Evolutionary conservation across 1,139 yeast genomes (phyloP).

Genomic region (Ogataea hybrid): DNA sequence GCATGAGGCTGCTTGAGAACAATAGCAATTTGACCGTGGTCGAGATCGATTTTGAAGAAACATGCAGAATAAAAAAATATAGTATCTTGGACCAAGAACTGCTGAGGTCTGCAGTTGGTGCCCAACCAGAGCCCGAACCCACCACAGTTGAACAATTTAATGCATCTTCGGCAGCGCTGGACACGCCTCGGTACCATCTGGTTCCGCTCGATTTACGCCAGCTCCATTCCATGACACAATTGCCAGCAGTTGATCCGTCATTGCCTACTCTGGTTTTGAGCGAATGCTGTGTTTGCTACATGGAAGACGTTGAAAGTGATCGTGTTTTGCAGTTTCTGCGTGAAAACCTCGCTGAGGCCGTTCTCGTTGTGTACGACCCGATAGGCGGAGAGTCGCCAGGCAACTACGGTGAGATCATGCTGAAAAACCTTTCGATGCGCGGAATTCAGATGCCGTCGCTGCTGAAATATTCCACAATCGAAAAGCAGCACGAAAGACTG

Average conservation of each 20-base stretch:
- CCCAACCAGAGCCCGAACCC: constrained; percentile 14
- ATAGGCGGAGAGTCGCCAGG: constrained; percentile 46
- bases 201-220: constrained; percentile 55
- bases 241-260: constrained; percentile 33
- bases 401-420: constrained; percentile 80
- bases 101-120: constrained; percentile 28
- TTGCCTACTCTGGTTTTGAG: constrained; percentile 73
- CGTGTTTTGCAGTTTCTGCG: constrained; percentile 46
- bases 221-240: constrained; percentile 18
- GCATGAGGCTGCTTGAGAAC: constrained; percentile 48
- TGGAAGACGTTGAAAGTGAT: constrained; percentile 57
- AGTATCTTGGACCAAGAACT: constrained; percentile 41
- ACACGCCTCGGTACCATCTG: constrained; percentile 49
- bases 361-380: constrained; percentile 78
- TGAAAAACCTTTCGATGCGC: constrained; percentile 61
- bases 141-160: constrained; percentile 20
- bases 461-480: constrained; percentile 47
- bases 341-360: constrained; percentile 30
- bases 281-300: constrained; percentile 88
- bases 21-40: constrained; percentile 43
- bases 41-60: constrained; percentile 75
- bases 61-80: constrained; percentile 57
- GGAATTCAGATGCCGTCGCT: constrained; percentile 74
- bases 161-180: constrained; percentile 33
- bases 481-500: constrained; percentile 43